Conservation (phyloP, 768 basidiomycete genomes). For the Chlorophyllum brunneum region DNA sequence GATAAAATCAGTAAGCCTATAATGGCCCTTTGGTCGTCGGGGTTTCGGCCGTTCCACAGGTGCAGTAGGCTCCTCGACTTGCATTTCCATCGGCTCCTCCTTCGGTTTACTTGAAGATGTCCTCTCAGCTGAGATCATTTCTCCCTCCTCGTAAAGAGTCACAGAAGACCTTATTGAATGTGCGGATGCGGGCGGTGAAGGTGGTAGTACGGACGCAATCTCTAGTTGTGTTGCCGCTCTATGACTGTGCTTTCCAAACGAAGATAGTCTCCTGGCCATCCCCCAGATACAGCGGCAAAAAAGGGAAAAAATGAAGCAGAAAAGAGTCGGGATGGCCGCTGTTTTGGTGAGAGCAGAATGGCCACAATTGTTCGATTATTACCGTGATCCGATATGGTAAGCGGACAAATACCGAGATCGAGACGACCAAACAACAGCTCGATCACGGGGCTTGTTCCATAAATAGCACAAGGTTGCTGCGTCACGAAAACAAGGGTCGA, state of each 20-base stretch:
- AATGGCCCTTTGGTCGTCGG: slow-evolving; percentile 55
- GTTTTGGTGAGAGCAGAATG: not conserved
- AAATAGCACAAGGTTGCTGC: slow-evolving; percentile 10
- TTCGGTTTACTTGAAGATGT: slow-evolving; percentile 43
- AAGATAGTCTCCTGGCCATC: slow-evolving; percentile 47
- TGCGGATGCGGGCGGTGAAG: slow-evolving; percentile 27
- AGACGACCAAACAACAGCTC: slow-evolving; percentile 1
- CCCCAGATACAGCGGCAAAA: slow-evolving; percentile 18
- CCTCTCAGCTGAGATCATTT: slow-evolving; percentile 65
- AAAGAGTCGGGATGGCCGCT: not conserved
- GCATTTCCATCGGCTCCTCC: slow-evolving; percentile 15
- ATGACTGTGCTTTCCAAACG: slow-evolving; percentile 27
- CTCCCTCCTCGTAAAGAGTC: slow-evolving; percentile 50
- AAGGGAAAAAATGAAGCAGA: not conserved
- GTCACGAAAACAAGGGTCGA: slow-evolving; percentile 1
- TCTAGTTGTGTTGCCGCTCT: slow-evolving; percentile 2
- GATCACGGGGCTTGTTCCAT: not conserved
- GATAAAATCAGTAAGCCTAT: slow-evolving; percentile 72
- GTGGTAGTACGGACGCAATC: slow-evolving; percentile 15
- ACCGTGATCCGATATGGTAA: slow-evolving; percentile 12
- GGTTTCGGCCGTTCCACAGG: slow-evolving; percentile 17
- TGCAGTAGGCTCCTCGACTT: slow-evolving; percentile 14
- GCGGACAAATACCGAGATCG: not conserved
- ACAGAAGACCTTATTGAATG: slow-evolving; percentile 19
- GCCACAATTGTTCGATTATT: slow-evolving; percentile 11